Evolutionary conservation across 108 stramenopile genomes (phyloP).

Genomic region (Conticribra weissflogii): DNA sequence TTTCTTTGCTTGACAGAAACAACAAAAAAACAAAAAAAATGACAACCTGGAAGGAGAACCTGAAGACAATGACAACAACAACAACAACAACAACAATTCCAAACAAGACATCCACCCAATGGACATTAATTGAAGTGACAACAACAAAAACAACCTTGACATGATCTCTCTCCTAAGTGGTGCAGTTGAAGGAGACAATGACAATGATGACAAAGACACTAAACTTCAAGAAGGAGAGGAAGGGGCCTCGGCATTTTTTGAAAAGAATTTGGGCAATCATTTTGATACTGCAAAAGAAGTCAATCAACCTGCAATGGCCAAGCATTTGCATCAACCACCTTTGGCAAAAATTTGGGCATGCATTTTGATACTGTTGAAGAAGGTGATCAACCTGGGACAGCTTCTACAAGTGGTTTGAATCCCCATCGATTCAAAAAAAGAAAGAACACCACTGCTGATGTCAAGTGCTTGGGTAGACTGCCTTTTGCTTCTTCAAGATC

Average conservation of each 20-base stretch:
- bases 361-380: constrained; percentile 12
- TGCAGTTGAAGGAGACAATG: constrained; percentile 7
- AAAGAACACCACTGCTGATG: neutral
- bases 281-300: too few relatives aligned
- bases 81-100: too few relatives aligned
- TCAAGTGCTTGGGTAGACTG: too few relatives aligned
- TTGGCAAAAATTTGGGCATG: constrained; percentile 3
- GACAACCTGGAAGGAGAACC: neutral
- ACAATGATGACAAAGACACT: constrained; percentile 2
- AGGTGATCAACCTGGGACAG: neutral
- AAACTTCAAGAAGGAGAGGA: neutral
- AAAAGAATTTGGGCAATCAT: too few relatives aligned
- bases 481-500: constrained; percentile 1
- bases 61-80: too few relatives aligned
- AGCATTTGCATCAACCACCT: too few relatives aligned
- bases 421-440: neutral
- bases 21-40: neutral
- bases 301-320: too few relatives aligned
- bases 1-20: neutral
- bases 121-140: neutral
- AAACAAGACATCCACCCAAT: neutral
- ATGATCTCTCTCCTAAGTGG: constrained; percentile 17
- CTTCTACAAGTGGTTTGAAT: neutral
- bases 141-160: neutral
- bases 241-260: neutral